Base-by-base conservation (phyloP, 305 asterid species). In the Fraxinus greggii region DNA sequence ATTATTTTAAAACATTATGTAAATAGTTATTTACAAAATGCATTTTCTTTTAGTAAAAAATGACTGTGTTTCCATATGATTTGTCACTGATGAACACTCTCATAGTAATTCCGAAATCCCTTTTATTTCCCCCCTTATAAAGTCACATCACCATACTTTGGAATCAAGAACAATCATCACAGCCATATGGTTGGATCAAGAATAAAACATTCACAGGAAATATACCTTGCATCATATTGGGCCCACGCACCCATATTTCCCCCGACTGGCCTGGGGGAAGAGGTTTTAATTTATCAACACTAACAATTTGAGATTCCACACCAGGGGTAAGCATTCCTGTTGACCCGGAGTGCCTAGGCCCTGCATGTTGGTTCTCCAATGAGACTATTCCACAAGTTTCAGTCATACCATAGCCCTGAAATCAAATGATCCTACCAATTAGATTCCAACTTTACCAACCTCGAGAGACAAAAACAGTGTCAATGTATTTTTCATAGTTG, bases 361-460 rank as follows among this genome's bases (percentile, higher is more conserved):
- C 98, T 4, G 81, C 80, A 72, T 80, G 33, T 63, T 80, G 78
- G 88, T 83, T 88, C 90, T 95, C 99, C 19, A 92, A 1, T 4
- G 94, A 92, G 83, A 92, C 86, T 67, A 95, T 89, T 48, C 97
- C 97, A 83, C 97, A 87, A 56, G 99, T 94, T 89, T 95, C 99
- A 36, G 99, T 95, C 99, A 95, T 94, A 67, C 99, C 98, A 79
- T 91, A 95, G 54, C 99, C 98, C 99, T 95, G 92, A 87, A 87
- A 88, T 77, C 61, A 77, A 59, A 84, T 31, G 54, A 61, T 10
- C 54, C 9, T 81, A 45, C 21, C 12, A 54, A 51, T 81, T 74
- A 85, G 81, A 83, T 80, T 51, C 38, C 72, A 56, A 33, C 2
- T 17, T 36, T 36, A 38, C 24, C 61, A 80, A 72, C 56, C 31